Evolutionary conservation across 768 basidiomycete genomes (phyloP).

Genomic region (Agrocybe praecox): DNA sequence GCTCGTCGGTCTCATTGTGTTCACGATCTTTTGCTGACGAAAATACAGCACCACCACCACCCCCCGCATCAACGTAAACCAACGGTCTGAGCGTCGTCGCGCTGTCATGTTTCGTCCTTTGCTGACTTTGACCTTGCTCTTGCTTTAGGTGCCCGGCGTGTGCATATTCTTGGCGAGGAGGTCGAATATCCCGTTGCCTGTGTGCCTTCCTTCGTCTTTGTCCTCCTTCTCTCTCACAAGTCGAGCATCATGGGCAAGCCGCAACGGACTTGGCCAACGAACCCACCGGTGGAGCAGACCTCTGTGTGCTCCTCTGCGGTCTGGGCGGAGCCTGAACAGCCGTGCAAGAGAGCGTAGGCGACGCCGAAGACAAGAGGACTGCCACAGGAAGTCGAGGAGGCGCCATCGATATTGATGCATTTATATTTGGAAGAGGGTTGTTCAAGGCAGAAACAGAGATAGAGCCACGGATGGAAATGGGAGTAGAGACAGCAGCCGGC

Average conservation of each 20-base stretch:
- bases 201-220: too few relatives aligned
- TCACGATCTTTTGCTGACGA: not conserved
- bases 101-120: not conserved
- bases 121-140: not conserved
- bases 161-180: not conserved
- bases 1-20: too few relatives aligned
- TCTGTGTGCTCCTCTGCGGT: conserved; percentile 6
- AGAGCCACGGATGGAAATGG: not conserved
- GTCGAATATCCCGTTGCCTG: too few relatives aligned
- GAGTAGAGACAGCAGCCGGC: not conserved
- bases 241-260: too few relatives aligned
- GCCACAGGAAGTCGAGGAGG: not conserved
- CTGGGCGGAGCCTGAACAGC: not conserved
- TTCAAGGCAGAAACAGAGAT: too few relatives aligned
- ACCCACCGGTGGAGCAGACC: not conserved
- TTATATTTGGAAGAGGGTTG: too few relatives aligned
- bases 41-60: not conserved
- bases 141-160: not conserved
- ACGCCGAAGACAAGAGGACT: not conserved
- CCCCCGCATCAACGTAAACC: not conserved
- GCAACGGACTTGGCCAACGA: too few relatives aligned
- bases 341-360: not conserved
- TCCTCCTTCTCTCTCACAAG: too few relatives aligned
- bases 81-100: too few relatives aligned
- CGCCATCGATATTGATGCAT: not conserved